Evolutionary conservation across 2,329 filamentous ascomycete genomes (phyloP).

Genomic region (Monosporascus sp.): DNA sequence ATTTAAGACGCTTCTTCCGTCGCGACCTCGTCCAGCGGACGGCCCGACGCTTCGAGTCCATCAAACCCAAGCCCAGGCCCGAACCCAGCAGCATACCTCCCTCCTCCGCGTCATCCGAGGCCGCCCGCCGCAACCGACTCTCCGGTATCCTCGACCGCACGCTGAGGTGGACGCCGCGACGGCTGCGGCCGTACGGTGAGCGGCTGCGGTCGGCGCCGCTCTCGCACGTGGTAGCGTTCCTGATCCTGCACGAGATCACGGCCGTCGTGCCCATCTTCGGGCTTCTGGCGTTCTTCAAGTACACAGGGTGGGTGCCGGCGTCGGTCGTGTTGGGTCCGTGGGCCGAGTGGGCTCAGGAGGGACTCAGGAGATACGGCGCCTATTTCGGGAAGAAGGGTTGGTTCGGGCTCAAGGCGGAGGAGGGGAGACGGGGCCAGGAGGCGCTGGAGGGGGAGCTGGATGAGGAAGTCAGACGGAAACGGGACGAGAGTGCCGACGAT

Average conservation of each 20-base stretch:
- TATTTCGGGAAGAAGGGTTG: conserved; percentile 78
- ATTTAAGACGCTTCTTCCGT: background rate
- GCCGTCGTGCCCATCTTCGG: conserved; percentile 75
- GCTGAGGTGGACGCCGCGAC: conserved; percentile 48
- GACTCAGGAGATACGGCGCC: conserved; percentile 67
- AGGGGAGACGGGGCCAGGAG: conserved; percentile 21
- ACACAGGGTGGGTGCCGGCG: conserved; percentile 66
- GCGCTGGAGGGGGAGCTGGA: conserved; percentile 18
- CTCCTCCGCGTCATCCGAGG: conserved; percentile 4
- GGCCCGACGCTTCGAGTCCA: conserved; percentile 11
- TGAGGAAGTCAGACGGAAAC: conserved; percentile 22
- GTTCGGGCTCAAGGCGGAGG: conserved; percentile 56
- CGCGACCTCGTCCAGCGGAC: background rate
- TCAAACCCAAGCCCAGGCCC: background rate
- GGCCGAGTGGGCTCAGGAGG: conserved; percentile 50
- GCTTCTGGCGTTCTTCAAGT: conserved; percentile 75
- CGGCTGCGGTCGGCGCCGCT: conserved; percentile 71
- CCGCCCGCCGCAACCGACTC: conserved; percentile 28
- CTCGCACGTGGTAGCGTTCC: conserved; percentile 78
- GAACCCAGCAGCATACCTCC: background rate
- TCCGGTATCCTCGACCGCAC: conserved; percentile 42
- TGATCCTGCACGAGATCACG: conserved; percentile 88
- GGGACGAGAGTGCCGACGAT: conserved; percentile 17
- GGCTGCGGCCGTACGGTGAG: conserved; percentile 63
- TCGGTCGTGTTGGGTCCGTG: conserved; percentile 45